Evolutionary conservation across 495 filamentous ascomycete genomes (phyloP).

Genomic region (Neurospora hispaniola): DNA sequence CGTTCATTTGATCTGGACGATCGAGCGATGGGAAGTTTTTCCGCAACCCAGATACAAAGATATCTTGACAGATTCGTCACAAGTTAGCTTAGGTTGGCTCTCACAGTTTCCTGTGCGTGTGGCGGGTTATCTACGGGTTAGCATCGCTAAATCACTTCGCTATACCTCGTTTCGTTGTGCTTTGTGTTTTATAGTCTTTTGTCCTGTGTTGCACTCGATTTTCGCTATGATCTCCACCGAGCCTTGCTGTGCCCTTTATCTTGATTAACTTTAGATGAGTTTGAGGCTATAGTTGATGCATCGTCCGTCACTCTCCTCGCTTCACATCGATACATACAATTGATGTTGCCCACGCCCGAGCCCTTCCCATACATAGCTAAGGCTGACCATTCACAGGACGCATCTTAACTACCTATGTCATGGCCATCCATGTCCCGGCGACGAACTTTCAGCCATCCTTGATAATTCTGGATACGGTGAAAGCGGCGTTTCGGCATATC

Average conservation of each 20-base stretch:
- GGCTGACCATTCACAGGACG: background rate
- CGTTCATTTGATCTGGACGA: background rate
- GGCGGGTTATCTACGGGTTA: background rate
- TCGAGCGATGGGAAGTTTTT: background rate
- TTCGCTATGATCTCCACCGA: background rate
- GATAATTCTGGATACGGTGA: too few relatives aligned
- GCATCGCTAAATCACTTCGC: background rate
- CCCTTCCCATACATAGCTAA: background rate
- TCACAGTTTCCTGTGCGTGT: background rate
- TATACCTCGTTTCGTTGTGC: background rate
- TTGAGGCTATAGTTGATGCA: background rate
- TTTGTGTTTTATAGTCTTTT: background rate
- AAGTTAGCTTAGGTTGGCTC: background rate
- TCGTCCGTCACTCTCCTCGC: background rate
- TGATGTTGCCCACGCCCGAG: background rate
- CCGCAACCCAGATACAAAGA: background rate
- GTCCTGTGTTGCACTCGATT: background rate
- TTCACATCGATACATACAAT: background rate
- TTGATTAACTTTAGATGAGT: background rate
- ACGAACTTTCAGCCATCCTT: background rate
- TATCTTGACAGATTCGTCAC: constrained; percentile 1
- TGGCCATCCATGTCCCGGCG: background rate
- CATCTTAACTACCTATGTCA: background rate
- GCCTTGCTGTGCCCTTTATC: background rate
- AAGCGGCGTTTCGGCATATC: background rate